Conservation (phyloP, 352 stramenopile genomes). For the Pythium pyrilobum region DNA sequence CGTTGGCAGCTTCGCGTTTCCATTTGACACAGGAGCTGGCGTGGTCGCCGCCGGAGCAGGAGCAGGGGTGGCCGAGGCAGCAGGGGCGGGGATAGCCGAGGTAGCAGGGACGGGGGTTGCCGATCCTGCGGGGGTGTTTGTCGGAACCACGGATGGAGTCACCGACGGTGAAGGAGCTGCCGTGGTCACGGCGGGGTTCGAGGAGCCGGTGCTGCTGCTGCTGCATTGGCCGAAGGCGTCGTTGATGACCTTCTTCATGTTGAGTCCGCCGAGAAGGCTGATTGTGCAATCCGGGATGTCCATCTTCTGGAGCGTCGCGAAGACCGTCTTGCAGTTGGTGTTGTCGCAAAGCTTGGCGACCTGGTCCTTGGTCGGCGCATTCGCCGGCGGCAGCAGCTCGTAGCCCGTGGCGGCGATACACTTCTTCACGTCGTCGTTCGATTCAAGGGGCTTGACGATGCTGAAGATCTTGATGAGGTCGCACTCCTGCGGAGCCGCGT, state of each 20-base stretch:
- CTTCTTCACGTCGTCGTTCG: slow-evolving; percentile 24
- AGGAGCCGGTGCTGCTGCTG: neutral
- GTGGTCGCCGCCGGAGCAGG: neutral
- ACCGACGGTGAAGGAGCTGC: neutral
- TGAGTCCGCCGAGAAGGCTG: slow-evolving; percentile 36
- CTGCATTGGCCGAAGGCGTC: slow-evolving; percentile 17
- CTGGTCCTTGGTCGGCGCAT: slow-evolving; percentile 24
- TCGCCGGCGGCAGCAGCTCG: slow-evolving; percentile 27
- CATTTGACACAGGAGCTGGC: no score
- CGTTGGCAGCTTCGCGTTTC: no score
- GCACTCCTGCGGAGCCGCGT: slow-evolving; percentile 7
- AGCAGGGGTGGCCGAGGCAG: neutral
- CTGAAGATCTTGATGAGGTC: slow-evolving; percentile 35
- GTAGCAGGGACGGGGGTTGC: neutral
- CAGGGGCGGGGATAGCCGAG: neutral
- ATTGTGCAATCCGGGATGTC: slow-evolving; percentile 37
- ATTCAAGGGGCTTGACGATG: slow-evolving; percentile 28
- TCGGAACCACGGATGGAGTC: neutral
- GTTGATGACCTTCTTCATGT: slow-evolving; percentile 31
- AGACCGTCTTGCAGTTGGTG: slow-evolving; percentile 18
- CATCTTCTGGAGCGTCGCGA: slow-evolving; percentile 28
- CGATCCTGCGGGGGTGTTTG: neutral
- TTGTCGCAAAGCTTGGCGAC: slow-evolving; percentile 26
- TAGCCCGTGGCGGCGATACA: slow-evolving; percentile 30
- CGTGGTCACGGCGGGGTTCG: neutral